These are phyloP conservation scores for Lolium rigidum DNA, from an alignment of 176 grass and related monocot genomes.

Conservation along the genomic window DNA sequence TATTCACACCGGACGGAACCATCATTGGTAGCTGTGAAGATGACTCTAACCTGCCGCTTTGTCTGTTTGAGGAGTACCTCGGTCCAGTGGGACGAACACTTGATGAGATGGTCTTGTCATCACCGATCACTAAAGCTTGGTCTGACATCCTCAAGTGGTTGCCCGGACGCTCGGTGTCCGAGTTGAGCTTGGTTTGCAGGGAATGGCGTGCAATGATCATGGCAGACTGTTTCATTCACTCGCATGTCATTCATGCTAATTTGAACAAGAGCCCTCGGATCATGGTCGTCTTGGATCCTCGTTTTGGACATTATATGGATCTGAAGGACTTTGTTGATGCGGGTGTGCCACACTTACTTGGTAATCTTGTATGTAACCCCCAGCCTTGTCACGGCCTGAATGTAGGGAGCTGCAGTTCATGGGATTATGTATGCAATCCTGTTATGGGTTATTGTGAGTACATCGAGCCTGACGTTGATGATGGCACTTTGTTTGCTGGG, in stretches of 20 bases:
- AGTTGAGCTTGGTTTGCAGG: slow-evolving; percentile 34
- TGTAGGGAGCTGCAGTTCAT: slow-evolving; percentile 13
- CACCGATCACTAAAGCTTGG: slow-evolving; percentile 29
- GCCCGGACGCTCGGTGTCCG: slow-evolving; percentile 2
- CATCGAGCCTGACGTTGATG: not conserved
- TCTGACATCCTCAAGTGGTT: slow-evolving; percentile 41
- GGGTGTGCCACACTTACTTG: not conserved
- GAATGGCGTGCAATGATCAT: slow-evolving; percentile 34
- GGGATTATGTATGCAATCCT: slow-evolving; percentile 18
- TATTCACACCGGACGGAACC: slow-evolving; percentile 12
- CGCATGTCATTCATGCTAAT: slow-evolving; percentile 38
- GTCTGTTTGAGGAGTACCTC: slow-evolving; percentile 32
- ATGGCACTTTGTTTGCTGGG: not conserved
- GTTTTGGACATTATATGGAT: slow-evolving; percentile 22
- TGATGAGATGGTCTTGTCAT: slow-evolving; percentile 19
- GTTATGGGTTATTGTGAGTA: not conserved
- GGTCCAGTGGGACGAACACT: slow-evolving; percentile 12
- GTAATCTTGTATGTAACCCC: slow-evolving; percentile 5
- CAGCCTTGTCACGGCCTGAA: slow-evolving; percentile 13
- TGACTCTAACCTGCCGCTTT: not conserved
- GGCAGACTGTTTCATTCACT: slow-evolving; percentile 23
- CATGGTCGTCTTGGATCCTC: slow-evolving; percentile 25
- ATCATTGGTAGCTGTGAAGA: slow-evolving; percentile 3
- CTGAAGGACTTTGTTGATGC: not conserved
- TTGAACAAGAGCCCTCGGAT: slow-evolving; percentile 28